Evolutionary conservation across 441 rosid species (phyloP), one percentile per base, ranked within the genome.

Genomic region (Pelargonium australe): DNA sequence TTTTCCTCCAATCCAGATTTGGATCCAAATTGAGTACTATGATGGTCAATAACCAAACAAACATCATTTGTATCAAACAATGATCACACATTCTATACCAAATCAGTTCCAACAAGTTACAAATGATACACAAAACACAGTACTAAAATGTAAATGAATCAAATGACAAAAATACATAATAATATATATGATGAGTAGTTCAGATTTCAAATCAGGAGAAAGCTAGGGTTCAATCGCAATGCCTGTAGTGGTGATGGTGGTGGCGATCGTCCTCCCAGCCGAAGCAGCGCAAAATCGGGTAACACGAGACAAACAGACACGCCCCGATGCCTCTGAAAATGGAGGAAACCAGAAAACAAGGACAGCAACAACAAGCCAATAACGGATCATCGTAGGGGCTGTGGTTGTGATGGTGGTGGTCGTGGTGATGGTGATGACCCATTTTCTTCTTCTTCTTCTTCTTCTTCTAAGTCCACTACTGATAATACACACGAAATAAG

Each of bases 341-440:
- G 25, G 83, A 75, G 7, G 77, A 74, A 0, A 77, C 65, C 11
- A 73, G 65, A 7, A 71, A 77, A 69, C 81, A 83, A 23, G 86
- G 86, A 68, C 81, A 81, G 74, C 83, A 83, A 58, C 83, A 77
- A 28, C 83, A 75, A 7, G 70, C 74, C 78, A 80, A 44, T 14
- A 83, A 68, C 0, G 86, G 84, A 78, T 83, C 86, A 20, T 83
- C 86, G 13, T 76, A 76, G 14, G 86, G 80, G 70, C 84, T 78
- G 17, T 74, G 76, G 37, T 78, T 76, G 0, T 64, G 65, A 13
- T 72, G 79, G 2, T 73, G 84, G 61, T 74, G 82, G 4, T 78
- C 76, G 0, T 73, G 72, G 12, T 71, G 70, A 31, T 68, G 45
- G 60, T 65, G 66, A 7, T 70, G 70, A 25, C 70, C 72, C 79